Conservation (phyloP, 2,329 filamentous ascomycete genomes). For the Ophiostoma quercus region DNA sequence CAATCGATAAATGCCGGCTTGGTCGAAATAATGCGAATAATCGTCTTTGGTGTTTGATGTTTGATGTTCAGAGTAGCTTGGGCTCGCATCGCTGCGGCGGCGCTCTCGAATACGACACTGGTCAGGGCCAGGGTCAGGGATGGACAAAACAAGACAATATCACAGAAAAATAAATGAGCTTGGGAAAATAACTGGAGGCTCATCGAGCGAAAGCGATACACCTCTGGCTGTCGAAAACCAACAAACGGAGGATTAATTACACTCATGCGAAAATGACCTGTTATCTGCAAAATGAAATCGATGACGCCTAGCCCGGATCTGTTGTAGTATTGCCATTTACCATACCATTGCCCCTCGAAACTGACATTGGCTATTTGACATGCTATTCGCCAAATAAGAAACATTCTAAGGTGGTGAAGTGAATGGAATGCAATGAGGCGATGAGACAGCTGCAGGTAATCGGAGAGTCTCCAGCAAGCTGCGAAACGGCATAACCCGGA, state of each 20-base stretch:
- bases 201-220: background rate
- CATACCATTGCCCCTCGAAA: background rate
- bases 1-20: background rate
- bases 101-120: background rate
- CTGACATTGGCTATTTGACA: background rate
- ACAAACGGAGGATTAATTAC: background rate
- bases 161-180: background rate
- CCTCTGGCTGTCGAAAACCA: background rate
- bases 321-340: slow-evolving; percentile 14
- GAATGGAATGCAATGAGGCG: background rate
- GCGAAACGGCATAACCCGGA: background rate
- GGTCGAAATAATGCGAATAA: background rate
- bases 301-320: slow-evolving; percentile 8
- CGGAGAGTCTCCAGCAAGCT: background rate
- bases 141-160: no score
- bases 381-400: background rate
- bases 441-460: background rate
- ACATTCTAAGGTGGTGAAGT: background rate
- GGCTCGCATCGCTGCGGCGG: background rate
- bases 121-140: background rate
- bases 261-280: background rate
- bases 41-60: background rate
- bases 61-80: background rate
- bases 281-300: background rate
- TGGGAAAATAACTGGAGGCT: no score